Evolutionary conservation across 176 grass and related monocot species (phyloP).

Genomic region (Phyllostachys edulis): DNA sequence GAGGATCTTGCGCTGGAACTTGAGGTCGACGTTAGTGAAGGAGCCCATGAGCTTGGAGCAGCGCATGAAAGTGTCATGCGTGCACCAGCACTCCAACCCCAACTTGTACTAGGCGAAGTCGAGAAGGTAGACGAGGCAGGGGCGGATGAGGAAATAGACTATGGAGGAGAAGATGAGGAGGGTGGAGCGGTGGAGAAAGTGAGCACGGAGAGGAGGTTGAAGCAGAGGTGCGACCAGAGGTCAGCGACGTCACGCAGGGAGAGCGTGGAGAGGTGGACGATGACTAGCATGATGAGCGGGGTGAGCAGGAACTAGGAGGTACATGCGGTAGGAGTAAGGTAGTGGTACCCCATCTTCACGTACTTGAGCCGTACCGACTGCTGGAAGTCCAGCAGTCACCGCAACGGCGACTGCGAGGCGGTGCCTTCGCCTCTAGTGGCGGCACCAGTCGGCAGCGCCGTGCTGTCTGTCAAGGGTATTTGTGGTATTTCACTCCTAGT

Average conservation of each 20-base stretch:
- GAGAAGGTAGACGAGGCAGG: conserved; percentile 63
- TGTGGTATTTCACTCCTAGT: too few species aligned
- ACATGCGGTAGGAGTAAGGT: conserved; percentile 88
- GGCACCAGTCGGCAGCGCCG: neutral
- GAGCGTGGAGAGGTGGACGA: conserved; percentile 69
- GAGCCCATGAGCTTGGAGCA: conserved; percentile 44
- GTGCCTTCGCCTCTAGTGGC: neutral
- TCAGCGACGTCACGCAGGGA: conserved; percentile 52
- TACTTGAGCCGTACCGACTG: conserved; percentile 93
- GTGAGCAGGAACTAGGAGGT: conserved; percentile 74
- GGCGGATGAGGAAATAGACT: conserved; percentile 66
- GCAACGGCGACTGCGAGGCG: conserved; percentile 30
- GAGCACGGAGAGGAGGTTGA: conserved; percentile 61
- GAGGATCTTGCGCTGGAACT: conserved; percentile 87
- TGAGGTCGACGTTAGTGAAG: conserved; percentile 63
- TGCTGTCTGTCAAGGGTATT: too few species aligned
- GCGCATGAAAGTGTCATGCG: conserved; percentile 64
- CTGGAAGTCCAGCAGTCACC: conserved; percentile 70
- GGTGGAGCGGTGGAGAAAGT: conserved; percentile 70
- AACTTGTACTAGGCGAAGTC: conserved; percentile 92
- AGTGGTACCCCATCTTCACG: conserved; percentile 94
- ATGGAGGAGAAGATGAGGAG: conserved; percentile 81
- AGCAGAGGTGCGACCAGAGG: conserved; percentile 63
- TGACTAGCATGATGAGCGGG: conserved; percentile 47
- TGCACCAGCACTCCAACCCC: conserved; percentile 43